Evolutionary conservation across 208 protist species (phyloP).

Genomic region (Wallacemonas sp.): DNA sequence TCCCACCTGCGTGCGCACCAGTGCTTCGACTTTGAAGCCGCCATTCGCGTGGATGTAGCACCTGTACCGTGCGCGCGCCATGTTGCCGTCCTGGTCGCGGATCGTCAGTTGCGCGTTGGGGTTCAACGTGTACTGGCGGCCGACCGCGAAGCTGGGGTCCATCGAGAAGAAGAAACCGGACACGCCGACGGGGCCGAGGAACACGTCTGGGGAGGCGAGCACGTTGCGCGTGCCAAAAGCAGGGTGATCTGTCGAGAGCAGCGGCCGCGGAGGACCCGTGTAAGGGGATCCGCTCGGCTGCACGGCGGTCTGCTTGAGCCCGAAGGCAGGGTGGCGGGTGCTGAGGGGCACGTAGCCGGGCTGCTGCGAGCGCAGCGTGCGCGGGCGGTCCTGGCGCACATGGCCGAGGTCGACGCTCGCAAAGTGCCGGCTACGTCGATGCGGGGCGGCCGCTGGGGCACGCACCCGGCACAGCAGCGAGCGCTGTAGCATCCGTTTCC

Average conservation of each 20-base stretch:
- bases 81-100: constrained; percentile 66
- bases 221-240: constrained; percentile 61
- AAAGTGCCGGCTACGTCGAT: constrained; percentile 4
- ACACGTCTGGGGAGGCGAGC: constrained; percentile 52
- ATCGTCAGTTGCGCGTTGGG: constrained; percentile 86
- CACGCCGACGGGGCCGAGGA: constrained; percentile 69
- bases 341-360: constrained; percentile 45
- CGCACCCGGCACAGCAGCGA: not conserved
- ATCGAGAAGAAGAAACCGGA: constrained; percentile 83
- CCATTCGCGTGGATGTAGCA: constrained; percentile 63
- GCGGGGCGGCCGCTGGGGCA: not conserved
- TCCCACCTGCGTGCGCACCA: constrained; percentile 78
- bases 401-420: constrained; percentile 36
- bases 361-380: constrained; percentile 28
- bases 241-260: constrained; percentile 75
- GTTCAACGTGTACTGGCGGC: constrained; percentile 65
- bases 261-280: constrained; percentile 3
- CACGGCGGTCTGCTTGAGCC: constrained; percentile 59
- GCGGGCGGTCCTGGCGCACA: constrained; percentile 21
- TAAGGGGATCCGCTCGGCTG: constrained; percentile 16
- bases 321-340: constrained; percentile 74
- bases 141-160: constrained; percentile 69
- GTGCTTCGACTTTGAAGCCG: constrained; percentile 75
- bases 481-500: not conserved
- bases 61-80: constrained; percentile 73